These are phyloP conservation scores for Cyberlindnera meyerae DNA, from an alignment of 805 yeast genomes.

Conservation along the genomic window DNA sequence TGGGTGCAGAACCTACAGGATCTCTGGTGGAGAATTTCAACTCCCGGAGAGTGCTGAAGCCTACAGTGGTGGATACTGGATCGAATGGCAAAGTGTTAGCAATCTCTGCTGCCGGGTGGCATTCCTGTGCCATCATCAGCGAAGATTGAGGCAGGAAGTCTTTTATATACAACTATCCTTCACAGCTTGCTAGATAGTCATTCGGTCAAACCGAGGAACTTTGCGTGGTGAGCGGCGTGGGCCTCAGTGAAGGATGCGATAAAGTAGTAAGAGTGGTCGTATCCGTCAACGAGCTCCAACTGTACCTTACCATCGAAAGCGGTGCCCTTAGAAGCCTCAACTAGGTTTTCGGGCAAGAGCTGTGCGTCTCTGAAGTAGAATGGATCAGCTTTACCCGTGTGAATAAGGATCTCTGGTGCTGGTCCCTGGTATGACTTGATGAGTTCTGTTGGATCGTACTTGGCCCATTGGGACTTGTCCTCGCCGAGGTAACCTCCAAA, in stretches of 20 bases:
- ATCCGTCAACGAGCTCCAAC: slow-evolving; percentile 67
- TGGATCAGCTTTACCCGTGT: slow-evolving; percentile 76
- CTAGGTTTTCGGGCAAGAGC: slow-evolving; percentile 70
- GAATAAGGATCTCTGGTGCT: slow-evolving; percentile 63
- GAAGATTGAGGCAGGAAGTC: slow-evolving; percentile 1
- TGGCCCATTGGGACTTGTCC: slow-evolving; percentile 47
- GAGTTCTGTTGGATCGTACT: slow-evolving; percentile 82
- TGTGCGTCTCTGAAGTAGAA: slow-evolving; percentile 58
- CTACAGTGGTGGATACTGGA: slow-evolving; percentile 32
- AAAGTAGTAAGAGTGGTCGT: slow-evolving; percentile 89
- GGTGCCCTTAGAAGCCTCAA: slow-evolving; percentile 50
- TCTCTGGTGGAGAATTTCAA: background rate
- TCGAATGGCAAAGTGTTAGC: slow-evolving; percentile 41
- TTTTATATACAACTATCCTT: background rate
- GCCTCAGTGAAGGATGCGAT: slow-evolving; percentile 72
- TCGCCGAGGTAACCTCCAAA: slow-evolving; percentile 74
- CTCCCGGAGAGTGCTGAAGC: slow-evolving; percentile 35
- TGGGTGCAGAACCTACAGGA: slow-evolving; percentile 38
- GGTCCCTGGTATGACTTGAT: slow-evolving; percentile 53
- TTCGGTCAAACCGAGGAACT: slow-evolving; percentile 37
- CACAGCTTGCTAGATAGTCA: slow-evolving; percentile 16
- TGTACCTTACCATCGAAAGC: slow-evolving; percentile 56
- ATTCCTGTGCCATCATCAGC: slow-evolving; percentile 56
- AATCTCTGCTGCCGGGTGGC: slow-evolving; percentile 79
- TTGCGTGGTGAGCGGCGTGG: slow-evolving; percentile 86